Evolutionary conservation across 495 filamentous ascomycete genomes (phyloP).

Genomic region (Hyaloscypha variabilis): DNA sequence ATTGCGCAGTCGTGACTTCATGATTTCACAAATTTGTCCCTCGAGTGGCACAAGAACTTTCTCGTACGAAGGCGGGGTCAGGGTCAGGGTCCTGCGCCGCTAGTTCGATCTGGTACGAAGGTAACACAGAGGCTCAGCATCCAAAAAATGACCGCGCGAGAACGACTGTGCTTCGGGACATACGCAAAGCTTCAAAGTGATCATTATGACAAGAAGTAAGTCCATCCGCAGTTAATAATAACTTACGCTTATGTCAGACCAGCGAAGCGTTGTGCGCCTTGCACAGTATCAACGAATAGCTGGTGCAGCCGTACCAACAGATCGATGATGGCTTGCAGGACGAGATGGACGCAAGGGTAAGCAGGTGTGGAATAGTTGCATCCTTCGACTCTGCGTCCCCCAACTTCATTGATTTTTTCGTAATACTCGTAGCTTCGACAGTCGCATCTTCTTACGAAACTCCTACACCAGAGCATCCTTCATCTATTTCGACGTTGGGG

Average conservation of each 20-base stretch:
- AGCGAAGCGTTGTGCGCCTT: not conserved
- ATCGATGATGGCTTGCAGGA: not conserved
- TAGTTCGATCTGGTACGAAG: not conserved
- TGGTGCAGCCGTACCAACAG: not conserved
- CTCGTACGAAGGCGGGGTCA: not conserved
- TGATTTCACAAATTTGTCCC: not conserved
- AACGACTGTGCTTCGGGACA: not conserved
- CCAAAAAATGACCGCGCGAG: not conserved
- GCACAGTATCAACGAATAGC: not conserved
- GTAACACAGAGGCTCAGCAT: not conserved
- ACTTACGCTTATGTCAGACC: not conserved
- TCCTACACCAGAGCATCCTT: not conserved
- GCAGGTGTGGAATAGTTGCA: not conserved
- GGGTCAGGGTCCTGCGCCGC: not conserved
- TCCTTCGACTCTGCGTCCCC: not conserved
- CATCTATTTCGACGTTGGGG: conserved; percentile 13
- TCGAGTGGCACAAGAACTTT: not conserved
- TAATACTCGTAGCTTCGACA: not conserved
- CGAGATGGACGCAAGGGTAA: not conserved
- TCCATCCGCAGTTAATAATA: not conserved
- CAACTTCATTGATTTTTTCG: not conserved
- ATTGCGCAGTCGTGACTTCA: not conserved
- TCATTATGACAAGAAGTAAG: not conserved
- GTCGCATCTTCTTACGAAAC: too few species aligned
- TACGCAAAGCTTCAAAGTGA: not conserved